Evolutionary conservation across 768 basidiomycete genomes (phyloP).

Genomic region (Leccinum aurantiacum): DNA sequence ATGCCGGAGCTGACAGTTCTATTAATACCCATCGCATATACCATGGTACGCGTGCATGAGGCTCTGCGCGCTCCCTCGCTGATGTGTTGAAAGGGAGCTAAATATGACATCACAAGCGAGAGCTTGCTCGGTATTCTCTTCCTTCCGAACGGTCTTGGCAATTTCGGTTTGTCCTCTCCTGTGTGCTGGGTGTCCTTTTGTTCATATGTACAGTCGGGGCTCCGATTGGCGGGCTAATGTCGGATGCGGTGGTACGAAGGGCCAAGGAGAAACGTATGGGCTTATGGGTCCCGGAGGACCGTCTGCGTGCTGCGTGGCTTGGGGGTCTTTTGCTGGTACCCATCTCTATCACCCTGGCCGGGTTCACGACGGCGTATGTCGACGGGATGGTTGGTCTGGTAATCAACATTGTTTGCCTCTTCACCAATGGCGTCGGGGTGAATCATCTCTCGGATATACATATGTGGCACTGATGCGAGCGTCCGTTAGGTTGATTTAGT

Average conservation of each 20-base stretch:
- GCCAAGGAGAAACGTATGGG: slow-evolving; percentile 53
- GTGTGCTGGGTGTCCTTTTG: neutral
- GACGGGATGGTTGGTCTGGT: slow-evolving; percentile 49
- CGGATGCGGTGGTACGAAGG: slow-evolving; percentile 50
- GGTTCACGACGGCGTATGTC: slow-evolving; percentile 52
- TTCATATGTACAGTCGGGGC: slow-evolving; percentile 49
- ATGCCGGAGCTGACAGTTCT: slow-evolving; percentile 32
- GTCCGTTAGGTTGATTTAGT: slow-evolving; percentile 51
- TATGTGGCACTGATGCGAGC: neutral
- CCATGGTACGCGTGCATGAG: slow-evolving; percentile 47
- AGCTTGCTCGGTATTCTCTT: slow-evolving; percentile 25
- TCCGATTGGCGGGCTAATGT: slow-evolving; percentile 56
- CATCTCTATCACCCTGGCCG: slow-evolving; percentile 47
- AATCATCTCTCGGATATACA: slow-evolving; percentile 15
- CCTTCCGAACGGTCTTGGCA: slow-evolving; percentile 30
- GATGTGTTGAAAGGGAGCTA: slow-evolving; percentile 44
- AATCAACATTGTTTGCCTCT: slow-evolving; percentile 55
- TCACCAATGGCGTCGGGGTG: slow-evolving; percentile 66
- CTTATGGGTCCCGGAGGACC: slow-evolving; percentile 67
- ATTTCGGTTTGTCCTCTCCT: slow-evolving; percentile 19
- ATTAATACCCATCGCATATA: slow-evolving; percentile 63
- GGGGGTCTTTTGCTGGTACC: slow-evolving; percentile 53
- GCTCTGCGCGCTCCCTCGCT: neutral
- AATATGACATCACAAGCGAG: slow-evolving; percentile 27
- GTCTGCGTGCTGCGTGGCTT: slow-evolving; percentile 51